Evolutionary conservation across 2,329 filamentous ascomycete species (phyloP), one percentile per base, ranked within the genome.

Genomic region (Anthostomella pinea): DNA sequence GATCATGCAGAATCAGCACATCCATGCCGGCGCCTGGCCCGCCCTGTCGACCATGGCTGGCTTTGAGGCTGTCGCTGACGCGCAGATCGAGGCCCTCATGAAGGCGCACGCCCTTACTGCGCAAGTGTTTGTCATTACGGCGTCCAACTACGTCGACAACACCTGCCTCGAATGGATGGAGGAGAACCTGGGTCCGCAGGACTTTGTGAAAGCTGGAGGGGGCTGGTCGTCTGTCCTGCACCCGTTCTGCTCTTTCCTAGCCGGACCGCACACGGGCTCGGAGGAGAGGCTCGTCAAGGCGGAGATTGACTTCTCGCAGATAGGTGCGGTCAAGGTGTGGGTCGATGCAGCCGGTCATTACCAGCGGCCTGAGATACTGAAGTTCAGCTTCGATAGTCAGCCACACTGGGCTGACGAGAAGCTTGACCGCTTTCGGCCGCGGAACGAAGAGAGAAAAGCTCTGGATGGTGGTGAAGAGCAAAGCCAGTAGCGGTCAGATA

Each of bases 31-130:
- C 4, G 57, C 48, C 3, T 59, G 57, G 57, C 54, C 58, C 3
- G 54, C 58, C 5, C 43, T 62, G 16, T 51, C 46, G 17, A 57
- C 46, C 11, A 51, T 59, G 41, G 33, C 37, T 1, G 65, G 66
- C 1, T 68, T 69, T 27, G 64, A 69, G 38, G 48, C 42, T 1
- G 58, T 62, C 5, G 66, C 65, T 2, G 59, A 66, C 41, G 53
- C 53, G n/a, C 65, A 69, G 49, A 69, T 70, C 34, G 67, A 70
- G 52, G 66, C 63, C 5, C 43, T 70, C 22, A 70, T 69, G 66
- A 70, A 69, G 51, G 51, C 54, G 5, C 67, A 70, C 40, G 66
- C 68, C 2, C 39, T 70, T 16, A 68, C 65, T 1, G 66, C 60
- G 10, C 67, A 70, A 39, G 62, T 64, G 3, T 70, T 68, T 35